These are phyloP conservation scores for Telfairia occidentalis DNA, from an alignment of 331 rosid genomes.

Conservation along the genomic window DNA sequence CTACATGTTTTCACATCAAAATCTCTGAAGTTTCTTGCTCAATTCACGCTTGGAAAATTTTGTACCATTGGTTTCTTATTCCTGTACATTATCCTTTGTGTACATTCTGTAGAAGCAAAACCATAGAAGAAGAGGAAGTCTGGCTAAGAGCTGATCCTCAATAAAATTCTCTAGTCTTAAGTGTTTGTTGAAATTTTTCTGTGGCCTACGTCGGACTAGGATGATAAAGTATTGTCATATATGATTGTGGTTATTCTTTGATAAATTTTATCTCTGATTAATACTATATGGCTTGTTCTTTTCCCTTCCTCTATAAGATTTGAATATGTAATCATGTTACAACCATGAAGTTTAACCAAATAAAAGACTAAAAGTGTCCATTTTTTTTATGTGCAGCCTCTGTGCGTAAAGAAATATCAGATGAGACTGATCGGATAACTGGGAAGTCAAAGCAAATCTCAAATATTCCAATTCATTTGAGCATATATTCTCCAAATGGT, in stretches of 20 bases:
- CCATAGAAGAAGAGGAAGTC: background rate
- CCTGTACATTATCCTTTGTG: background rate
- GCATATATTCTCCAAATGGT: slow-evolving; percentile 98
- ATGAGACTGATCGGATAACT: slow-evolving; percentile 95
- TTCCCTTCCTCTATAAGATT: background rate
- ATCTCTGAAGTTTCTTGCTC: background rate
- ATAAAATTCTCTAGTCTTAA: background rate
- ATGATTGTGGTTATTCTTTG: background rate
- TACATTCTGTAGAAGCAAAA: background rate
- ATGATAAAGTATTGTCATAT: background rate
- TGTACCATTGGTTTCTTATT: background rate
- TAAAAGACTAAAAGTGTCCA: background rate
- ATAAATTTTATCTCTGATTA: background rate
- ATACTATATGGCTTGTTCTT: background rate
- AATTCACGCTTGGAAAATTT: background rate
- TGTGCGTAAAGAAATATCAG: slow-evolving; percentile 84
- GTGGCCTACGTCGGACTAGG: background rate
- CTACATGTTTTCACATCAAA: background rate
- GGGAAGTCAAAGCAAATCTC: slow-evolving; percentile 90
- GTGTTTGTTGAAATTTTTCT: background rate
- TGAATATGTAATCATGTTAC: background rate
- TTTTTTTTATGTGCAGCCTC: slow-evolving; percentile 49
- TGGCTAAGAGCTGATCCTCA: background rate
- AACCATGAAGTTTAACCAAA: background rate
- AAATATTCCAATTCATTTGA: slow-evolving; percentile 88